A percentile compares a stretch with the other conserved stretches of the same genome.
Conservation (phyloP, 352 stramenopile species). For the Phytophthora ohioensis region DNA sequence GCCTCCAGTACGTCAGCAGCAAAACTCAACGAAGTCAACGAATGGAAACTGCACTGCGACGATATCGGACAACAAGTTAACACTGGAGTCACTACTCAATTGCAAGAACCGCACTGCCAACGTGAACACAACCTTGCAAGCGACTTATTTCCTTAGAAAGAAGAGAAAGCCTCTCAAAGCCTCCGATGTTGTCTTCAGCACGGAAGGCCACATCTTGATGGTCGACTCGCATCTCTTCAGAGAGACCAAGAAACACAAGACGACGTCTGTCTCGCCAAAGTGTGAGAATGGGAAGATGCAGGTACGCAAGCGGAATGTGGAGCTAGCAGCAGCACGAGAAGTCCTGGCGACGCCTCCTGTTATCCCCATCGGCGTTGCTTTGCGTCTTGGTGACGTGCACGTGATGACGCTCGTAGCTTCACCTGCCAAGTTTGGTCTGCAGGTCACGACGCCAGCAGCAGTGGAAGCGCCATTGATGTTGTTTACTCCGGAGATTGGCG, state of each 20-base stretch:
- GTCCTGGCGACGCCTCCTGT: slow-evolving; percentile 20
- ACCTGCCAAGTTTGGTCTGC: slow-evolving; percentile 70
- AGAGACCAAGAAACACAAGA: slow-evolving; percentile 7
- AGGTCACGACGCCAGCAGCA: slow-evolving; percentile 48
- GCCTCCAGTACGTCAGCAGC: slow-evolving; percentile 1
- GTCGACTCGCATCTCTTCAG: slow-evolving; percentile 68
- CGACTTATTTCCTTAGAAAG: slow-evolving; percentile 15
- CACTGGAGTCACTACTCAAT: slow-evolving; percentile 2
- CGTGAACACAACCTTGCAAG: slow-evolving; percentile 15
- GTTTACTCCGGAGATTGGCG: slow-evolving; percentile 46
- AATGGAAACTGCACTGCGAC: slow-evolving; percentile 13
- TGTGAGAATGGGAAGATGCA: slow-evolving; percentile 69
- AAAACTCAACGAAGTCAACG: slow-evolving; percentile 10
- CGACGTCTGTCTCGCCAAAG: slow-evolving; percentile 20
- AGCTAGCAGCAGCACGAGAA: slow-evolving; percentile 37
- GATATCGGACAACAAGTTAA: slow-evolving; percentile 12
- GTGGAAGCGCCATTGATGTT: slow-evolving; percentile 70
- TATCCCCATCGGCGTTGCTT: slow-evolving; percentile 63
- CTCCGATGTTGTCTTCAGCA: slow-evolving; percentile 84
- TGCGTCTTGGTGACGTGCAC: slow-evolving; percentile 67
- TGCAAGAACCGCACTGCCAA: slow-evolving; percentile 23
- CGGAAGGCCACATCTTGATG: slow-evolving; percentile 83
- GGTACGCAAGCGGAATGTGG: slow-evolving; percentile 47
- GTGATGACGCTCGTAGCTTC: slow-evolving; percentile 74
- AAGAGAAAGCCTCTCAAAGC: slow-evolving; percentile 60